Conservation (phyloP, 169 alveolate genomes). For the Haemoproteus tartakovskyi region DNA sequence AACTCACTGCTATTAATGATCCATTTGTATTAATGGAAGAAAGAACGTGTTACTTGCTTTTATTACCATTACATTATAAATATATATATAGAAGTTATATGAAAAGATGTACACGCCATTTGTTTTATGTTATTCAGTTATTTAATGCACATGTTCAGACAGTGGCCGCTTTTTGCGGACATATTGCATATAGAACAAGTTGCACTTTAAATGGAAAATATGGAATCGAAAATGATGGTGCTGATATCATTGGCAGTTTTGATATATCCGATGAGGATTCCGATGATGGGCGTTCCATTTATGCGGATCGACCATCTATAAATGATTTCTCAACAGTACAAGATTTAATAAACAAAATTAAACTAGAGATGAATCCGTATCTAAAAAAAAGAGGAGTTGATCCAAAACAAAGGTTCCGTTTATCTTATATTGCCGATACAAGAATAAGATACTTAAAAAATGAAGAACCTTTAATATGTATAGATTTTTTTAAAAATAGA, state of each 20-base stretch:
- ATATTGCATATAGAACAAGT: conserved; percentile 24
- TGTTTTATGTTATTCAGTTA: conserved; percentile 42
- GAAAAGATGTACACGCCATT: conserved; percentile 21
- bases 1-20: too few species aligned
- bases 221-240: neutral
- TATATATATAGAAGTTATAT: conserved; percentile 41
- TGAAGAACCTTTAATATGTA: conserved; percentile 28
- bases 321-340: conserved; percentile 55
- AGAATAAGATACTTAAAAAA: conserved; percentile 27
- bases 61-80: conserved; percentile 65
- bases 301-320: too few species aligned
- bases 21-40: conserved; percentile 45
- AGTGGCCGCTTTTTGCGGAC: conserved; percentile 57
- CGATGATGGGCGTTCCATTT: too few species aligned
- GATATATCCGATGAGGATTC: neutral
- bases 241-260: neutral
- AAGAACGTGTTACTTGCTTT: conserved; percentile 44
- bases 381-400: conserved; percentile 62
- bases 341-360: conserved; percentile 60
- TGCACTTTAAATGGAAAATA: neutral
- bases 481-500: conserved; percentile 52
- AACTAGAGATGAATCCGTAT: conserved; percentile 61
- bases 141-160: conserved; percentile 63
- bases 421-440: conserved; percentile 41
- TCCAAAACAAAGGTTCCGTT: conserved; percentile 38